Base-by-base conservation (phyloP, 2,329 filamentous ascomycete genomes). In the Fusarium marasasianum region DNA sequence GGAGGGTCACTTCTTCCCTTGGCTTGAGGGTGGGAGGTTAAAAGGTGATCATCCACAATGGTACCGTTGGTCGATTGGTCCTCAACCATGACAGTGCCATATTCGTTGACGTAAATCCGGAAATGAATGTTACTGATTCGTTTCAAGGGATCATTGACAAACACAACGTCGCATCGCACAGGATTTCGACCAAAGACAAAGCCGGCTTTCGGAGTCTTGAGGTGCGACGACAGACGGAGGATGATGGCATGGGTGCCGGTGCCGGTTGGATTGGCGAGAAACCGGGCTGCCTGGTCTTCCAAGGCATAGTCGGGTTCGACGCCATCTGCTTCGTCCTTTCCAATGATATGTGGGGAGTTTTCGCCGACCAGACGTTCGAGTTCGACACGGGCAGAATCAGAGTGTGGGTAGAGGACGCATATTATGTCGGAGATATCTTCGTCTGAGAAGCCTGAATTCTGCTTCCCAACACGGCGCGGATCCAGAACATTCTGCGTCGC, bases 41-140 rank as follows among this genome's bases (percentile, higher is more conserved):
- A 86, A 41, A 94, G 85, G 24, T 86, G 85, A 31, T 90, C 87
- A 82, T 98, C 95, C 64, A 98, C 94, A 68, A 94, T 87, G 8
- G 96, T 98, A 35, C 96, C 96, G 79, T 98, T 99, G n/a, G 95
- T 98, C 1, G 96, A 98, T 80, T 91, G 89, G 80, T 99, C 96
- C 81, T 98, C 92, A 18, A 98, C 86, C 94, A 99, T 98, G 73
- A 98, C 88, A 64, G 93, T 91, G 35, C 93, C 94, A 72, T 94
- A 90, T n/a, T 91, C 86, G 77, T 97, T 99, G 77, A 98, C 87
- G 79, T 93, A 98, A 71, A 99, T 97, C 60, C 94, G 92, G 81
- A 98, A 99, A 81, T 99, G 96, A n/a, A 93, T 88, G 80, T 98
- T 98, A 85, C 96, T 98, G 68, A 99, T 89, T 48, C 93, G 89